Evolutionary conservation across 2,329 filamentous ascomycete species (phyloP), one percentile per base, ranked within the genome.

Genomic region (Diaporthe australafricana): DNA sequence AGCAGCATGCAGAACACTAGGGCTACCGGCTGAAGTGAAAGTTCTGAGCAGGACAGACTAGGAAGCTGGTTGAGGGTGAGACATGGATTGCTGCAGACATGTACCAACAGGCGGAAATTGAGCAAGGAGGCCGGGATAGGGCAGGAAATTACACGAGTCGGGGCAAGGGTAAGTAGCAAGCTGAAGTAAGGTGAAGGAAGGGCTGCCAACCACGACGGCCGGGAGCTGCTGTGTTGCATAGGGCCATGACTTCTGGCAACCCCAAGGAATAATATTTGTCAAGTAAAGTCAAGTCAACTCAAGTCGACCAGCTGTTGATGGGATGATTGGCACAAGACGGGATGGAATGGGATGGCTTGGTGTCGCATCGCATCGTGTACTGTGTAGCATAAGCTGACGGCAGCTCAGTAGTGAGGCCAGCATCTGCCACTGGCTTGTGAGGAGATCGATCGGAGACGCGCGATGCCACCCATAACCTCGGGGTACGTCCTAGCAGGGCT

Each of bases 31-130:
- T 65, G 60, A 65, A 65, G 45, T 65, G 42, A 65, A 25, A 20
- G 1, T 20, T 20, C 32, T 42, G 60, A 17, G 45, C 60, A 27
- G 45, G 42, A 45, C 60, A 45, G 60, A 65, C 60, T 65, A 65
- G 60, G 60, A 50, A 65, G 60, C 60, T 65, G 60, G 60, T 32
- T 32, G 57, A 48, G 57, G 47, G n/a, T n/a, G 57, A 63, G 42
- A 65, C 60, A 65, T 65, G 60, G 60, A 30, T 25, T 30, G 22
- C 45, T 50, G 60, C 60, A 65, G 60, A 50, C 60, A 30, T 38
- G 60, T 65, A 65, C 60, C 60, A 65, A 65, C 60, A 38, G 60
- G 30, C 60, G 60, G 60, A 63, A 63, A 63, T 63, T 63, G 60
- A 48, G 9, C 60, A 48, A 35, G 25, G 27, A 47, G 57, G 16